Percentiles rank a stretch among this genome's conserved stretches.
These are phyloP conservation scores for Gossypium arboreum DNA, from an alignment of 345 rosid genomes.

Conservation along the genomic window DNA sequence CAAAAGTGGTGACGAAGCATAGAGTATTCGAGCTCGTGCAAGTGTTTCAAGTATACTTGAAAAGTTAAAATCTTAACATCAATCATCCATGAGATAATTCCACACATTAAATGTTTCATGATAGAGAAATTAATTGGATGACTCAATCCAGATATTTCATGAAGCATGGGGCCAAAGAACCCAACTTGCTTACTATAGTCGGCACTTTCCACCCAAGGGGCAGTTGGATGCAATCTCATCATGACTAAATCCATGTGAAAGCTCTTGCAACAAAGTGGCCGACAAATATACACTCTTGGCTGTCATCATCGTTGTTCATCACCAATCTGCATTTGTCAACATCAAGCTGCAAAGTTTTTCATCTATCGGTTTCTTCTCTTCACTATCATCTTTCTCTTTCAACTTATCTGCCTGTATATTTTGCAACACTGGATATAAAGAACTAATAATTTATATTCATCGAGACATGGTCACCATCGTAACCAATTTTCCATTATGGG, in stretches of 20 bases:
- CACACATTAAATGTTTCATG: slow-evolving; percentile 22
- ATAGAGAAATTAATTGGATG: slow-evolving; percentile 23
- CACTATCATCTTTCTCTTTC: slow-evolving; percentile 16
- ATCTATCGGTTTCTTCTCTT: slow-evolving; percentile 12
- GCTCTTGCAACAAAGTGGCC: slow-evolving; percentile 18
- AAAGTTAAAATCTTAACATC: slow-evolving; percentile 20
- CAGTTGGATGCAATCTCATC: slow-evolving; percentile 19
- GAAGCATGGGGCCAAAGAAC: slow-evolving; percentile 22
- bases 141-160: slow-evolving; percentile 23
- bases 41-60: slow-evolving; percentile 23
- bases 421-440: neutral
- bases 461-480: neutral
- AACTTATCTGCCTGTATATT: slow-evolving; percentile 1
- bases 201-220: slow-evolving; percentile 26
- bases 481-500: too few relatives aligned
- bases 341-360: slow-evolving; percentile 20
- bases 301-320: slow-evolving; percentile 17
- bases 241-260: slow-evolving; percentile 25
- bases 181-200: slow-evolving; percentile 21
- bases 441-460: neutral
- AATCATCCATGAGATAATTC: slow-evolving; percentile 14
- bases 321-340: slow-evolving; percentile 18
- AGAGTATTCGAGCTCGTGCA: slow-evolving; percentile 21
- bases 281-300: slow-evolving; percentile 22
- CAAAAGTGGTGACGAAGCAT: slow-evolving; percentile 19